Conservation (phyloP, 129 eudicot species). For the Tanacetum coccineum region DNA sequence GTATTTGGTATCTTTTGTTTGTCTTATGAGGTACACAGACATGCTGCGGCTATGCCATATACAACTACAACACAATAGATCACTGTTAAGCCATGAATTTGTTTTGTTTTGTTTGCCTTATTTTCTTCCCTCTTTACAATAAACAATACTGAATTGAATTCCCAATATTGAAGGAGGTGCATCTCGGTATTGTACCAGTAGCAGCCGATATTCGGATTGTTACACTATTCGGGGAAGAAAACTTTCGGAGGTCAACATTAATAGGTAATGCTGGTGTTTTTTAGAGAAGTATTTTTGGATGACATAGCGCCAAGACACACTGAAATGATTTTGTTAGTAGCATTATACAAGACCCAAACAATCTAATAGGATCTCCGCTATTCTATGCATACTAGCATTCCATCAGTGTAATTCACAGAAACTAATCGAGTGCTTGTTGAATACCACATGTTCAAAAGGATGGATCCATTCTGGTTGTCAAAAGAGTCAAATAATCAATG, state of each 20-base stretch:
- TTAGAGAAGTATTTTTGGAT: constrained; percentile 26
- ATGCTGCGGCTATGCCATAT: constrained; percentile 7
- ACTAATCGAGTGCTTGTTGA: constrained; percentile 35
- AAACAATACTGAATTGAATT: constrained; percentile 34
- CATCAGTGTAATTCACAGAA: constrained; percentile 25
- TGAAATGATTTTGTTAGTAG: constrained; percentile 37
- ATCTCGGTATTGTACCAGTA: constrained; percentile 38
- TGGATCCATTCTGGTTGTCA: constrained; percentile 42
- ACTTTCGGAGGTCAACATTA: constrained; percentile 32
- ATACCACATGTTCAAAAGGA: constrained; percentile 35
- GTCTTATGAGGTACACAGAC: constrained; percentile 3
- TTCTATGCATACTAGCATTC: constrained; percentile 43
- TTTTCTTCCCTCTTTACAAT: constrained; percentile 1
- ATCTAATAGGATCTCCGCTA: constrained; percentile 28
- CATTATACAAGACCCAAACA: constrained; percentile 39
- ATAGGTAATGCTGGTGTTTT: constrained; percentile 24
- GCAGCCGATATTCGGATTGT: constrained; percentile 44
- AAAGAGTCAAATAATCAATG: constrained; percentile 51
- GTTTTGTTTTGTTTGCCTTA: constrained; percentile 5
- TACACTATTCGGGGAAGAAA: constrained; percentile 39
- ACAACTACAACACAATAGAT: constrained; percentile 13
- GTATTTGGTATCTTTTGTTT: neutral
- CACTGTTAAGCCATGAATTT: constrained; percentile 19
- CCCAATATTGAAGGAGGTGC: constrained; percentile 37
- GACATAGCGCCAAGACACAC: constrained; percentile 37